These are phyloP conservation scores for Blastocystis sp. DNA, from an alignment of 352 stramenopile genomes.

Conservation along the genomic window DNA sequence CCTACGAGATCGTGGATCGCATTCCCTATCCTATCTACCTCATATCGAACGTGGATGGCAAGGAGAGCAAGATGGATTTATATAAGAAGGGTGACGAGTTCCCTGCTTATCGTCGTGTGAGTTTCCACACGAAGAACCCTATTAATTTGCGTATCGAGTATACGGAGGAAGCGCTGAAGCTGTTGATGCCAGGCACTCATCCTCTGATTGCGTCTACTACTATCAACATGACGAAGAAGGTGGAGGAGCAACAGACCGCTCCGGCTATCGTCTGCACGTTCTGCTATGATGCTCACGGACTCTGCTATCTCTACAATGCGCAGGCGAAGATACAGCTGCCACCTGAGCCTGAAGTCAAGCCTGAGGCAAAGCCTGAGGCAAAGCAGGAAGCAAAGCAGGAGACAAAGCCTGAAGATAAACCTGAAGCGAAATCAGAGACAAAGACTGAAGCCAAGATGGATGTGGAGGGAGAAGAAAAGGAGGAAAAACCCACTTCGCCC, in stretches of 20 bases:
- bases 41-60: slow-evolving; percentile 72
- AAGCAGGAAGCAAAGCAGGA: not conserved
- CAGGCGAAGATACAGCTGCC: slow-evolving; percentile 93
- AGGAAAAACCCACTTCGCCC: not conserved
- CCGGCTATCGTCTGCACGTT: slow-evolving; percentile 91
- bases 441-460: slow-evolving; percentile 65
- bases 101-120: slow-evolving; percentile 91
- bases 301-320: slow-evolving; percentile 85
- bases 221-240: not conserved
- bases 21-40: slow-evolving; percentile 78
- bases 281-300: slow-evolving; percentile 89
- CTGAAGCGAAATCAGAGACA: slow-evolving; percentile 68
- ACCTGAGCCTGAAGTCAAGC: slow-evolving; percentile 73
- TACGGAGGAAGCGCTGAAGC: slow-evolving; percentile 16
- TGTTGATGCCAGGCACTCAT: slow-evolving; percentile 22
- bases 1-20: slow-evolving; percentile 74
- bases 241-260: slow-evolving; percentile 73
- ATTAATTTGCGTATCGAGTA: slow-evolving; percentile 85
- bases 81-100: slow-evolving; percentile 89
- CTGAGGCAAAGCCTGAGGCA: slow-evolving; percentile 63
- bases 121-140: slow-evolving; percentile 79
- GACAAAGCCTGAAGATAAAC: not conserved
- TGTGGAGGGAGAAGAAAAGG: slow-evolving; percentile 65
- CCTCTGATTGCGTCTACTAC: not conserved
- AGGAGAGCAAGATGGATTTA: slow-evolving; percentile 84